A percentile compares a stretch with the other conserved stretches of the same genome.
These are phyloP conservation scores for Curvularia hawaiiensis DNA, from an alignment of 2,329 filamentous ascomycete species.

Conservation along the genomic window DNA sequence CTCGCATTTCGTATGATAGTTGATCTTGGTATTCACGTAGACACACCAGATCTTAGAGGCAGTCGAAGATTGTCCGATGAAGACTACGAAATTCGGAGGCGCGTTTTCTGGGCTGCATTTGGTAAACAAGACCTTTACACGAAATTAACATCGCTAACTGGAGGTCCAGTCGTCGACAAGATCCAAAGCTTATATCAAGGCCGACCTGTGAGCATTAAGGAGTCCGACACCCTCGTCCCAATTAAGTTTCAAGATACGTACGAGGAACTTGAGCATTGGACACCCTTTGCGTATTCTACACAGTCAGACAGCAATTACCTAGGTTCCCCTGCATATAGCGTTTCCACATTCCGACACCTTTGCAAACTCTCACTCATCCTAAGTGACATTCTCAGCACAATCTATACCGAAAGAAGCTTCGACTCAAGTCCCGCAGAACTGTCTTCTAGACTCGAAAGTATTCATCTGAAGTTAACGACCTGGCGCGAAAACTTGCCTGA, in stretches of 20 bases:
- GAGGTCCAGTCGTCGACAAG: slow-evolving; percentile 52
- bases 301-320: slow-evolving; percentile 36
- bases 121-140: slow-evolving; percentile 14
- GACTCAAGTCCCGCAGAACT: slow-evolving; percentile 45
- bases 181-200: slow-evolving; percentile 62
- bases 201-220: slow-evolving; percentile 55
- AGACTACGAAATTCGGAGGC: slow-evolving; percentile 52
- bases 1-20: slow-evolving; percentile 62
- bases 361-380: slow-evolving; percentile 54
- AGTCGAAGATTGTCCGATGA: slow-evolving; percentile 50
- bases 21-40: slow-evolving; percentile 60
- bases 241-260: slow-evolving; percentile 56
- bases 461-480: slow-evolving; percentile 50
- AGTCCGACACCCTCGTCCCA: slow-evolving; percentile 55
- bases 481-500: slow-evolving; percentile 52
- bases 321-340: slow-evolving; percentile 49
- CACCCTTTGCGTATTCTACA: slow-evolving; percentile 50
- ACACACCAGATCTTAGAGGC: slow-evolving; percentile 41
- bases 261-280: slow-evolving; percentile 60
- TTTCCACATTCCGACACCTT: slow-evolving; percentile 51
- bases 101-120: slow-evolving; percentile 56
- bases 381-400: slow-evolving; percentile 48
- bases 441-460: slow-evolving; percentile 41
- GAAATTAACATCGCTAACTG: slow-evolving; percentile 11
- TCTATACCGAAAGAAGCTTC: slow-evolving; percentile 49